A percentile compares a stretch with the other conserved stretches of the same genome.
phyloP scores from a whole-genome alignment of 768 basidiomycete species.

The Pulveroboletus frians region DNA sequence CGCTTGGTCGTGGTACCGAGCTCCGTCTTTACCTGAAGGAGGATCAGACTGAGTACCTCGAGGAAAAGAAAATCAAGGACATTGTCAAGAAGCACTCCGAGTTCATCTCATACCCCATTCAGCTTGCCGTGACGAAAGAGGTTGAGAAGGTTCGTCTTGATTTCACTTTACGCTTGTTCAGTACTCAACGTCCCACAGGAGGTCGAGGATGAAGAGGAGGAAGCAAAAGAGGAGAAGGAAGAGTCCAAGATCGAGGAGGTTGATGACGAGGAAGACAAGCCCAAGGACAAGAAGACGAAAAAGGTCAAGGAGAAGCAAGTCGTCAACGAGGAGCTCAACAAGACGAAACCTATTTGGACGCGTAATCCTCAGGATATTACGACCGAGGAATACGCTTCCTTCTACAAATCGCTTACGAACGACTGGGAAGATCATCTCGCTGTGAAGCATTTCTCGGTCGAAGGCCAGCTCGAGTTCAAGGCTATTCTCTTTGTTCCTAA shows the following conservation, averaged over 20 bases:
- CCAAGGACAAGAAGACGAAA: constrained; percentile 91
- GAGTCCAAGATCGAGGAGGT: constrained; percentile 80
- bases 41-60: constrained; percentile 97
- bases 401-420: constrained; percentile 99
- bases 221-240: constrained; percentile 63
- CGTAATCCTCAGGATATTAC: constrained; percentile 95
- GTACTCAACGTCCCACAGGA: constrained; percentile 45
- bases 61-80: constrained; percentile 99
- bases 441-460: constrained; percentile 99
- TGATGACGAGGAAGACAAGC: constrained; percentile 77
- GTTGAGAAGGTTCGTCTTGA: constrained; percentile 81
- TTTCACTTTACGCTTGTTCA: background rate
- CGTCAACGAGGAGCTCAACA: constrained; percentile 98
- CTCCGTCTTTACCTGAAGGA: constrained; percentile 93
- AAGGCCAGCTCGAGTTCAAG: constrained; percentile 99
- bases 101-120: constrained; percentile 99
- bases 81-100: constrained; percentile 99
- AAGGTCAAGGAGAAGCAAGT: constrained; percentile 85
- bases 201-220: constrained; percentile 80
- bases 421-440: constrained; percentile 99
- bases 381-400: constrained; percentile 85
- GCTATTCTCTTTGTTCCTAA: constrained; percentile 97
- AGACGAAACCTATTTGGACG: constrained; percentile 99
- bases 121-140: constrained; percentile 97
- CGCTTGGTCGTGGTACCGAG: constrained; percentile 91